Evolutionary conservation across 2,329 filamentous ascomycete species (phyloP), one percentile per base, ranked within the genome.

Genomic region (Diaporthe sp.): DNA sequence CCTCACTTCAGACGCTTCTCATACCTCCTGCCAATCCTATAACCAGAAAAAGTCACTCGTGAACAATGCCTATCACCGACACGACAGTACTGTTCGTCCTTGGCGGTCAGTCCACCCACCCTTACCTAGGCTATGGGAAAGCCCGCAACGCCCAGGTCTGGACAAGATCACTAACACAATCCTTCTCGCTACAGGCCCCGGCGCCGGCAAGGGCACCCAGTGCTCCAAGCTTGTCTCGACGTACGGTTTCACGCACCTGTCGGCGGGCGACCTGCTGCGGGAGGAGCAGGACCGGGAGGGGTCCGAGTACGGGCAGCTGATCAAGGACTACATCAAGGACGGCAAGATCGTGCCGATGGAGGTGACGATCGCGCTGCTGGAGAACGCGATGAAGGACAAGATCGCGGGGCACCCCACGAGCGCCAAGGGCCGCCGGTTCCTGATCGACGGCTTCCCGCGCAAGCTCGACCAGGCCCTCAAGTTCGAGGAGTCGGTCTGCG

Each of bases 301-400:
- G 75, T 95, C 92, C 78, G 89, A 98, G 85, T 98, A 98, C 84
- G 97, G 97, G 83, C 92, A 95, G 79, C 90, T 98, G 86, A 99
- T 99, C 90, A 93, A 93, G 84, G 90, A 93, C 80, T 96, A 97
- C 87, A 99, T 99, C 89, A 94, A 94, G 82, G 93, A 99, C 83
- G 97, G 97, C 76, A 92, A 92, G 80, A 99, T 99, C 84, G 97
- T 99, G 78, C 97, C 97, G n/a, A 98, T 98, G 95, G 96, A 98
- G 85, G 95, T 98, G 70, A 99, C 97, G 7, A 94, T 99, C 76
- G 93, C 96, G 81, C 87, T 99, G 49, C 90, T 99, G 58, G 96
- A 98, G 86, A 98, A 98, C 85, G 95, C 96, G 75, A 98, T 99
- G 95, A 89, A 89, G 74, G 91, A 90, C 12, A 89, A 90, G 17